Conservation (phyloP, 1,284 basidiomycete genomes). For the Tilletia setariae region DNA sequence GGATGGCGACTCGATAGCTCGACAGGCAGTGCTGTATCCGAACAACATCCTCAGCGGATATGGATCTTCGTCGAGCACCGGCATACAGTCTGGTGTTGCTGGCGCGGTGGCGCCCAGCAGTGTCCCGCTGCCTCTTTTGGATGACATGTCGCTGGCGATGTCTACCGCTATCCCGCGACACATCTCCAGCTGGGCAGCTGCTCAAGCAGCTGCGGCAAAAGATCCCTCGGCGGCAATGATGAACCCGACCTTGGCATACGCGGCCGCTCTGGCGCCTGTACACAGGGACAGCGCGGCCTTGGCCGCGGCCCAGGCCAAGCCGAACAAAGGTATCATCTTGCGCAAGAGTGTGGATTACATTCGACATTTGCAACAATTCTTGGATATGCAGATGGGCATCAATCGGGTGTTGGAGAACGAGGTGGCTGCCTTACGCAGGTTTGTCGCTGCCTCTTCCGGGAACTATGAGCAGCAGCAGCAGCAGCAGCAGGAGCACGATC, state of each 20-base stretch:
- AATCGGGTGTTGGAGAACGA: conserved; percentile 44
- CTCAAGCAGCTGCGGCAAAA: background rate
- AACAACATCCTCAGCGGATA: background rate
- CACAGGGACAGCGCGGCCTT: conserved; percentile 38
- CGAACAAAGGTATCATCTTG: conserved; percentile 53
- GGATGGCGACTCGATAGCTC: background rate
- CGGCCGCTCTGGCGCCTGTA: conserved; percentile 40
- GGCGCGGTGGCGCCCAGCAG: background rate
- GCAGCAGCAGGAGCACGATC: no score
- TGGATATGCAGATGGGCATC: conserved; percentile 43
- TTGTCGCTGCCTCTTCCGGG: no score
- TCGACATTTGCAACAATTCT: conserved; percentile 47
- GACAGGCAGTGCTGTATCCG: no score
- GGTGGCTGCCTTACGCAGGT: conserved; percentile 15
- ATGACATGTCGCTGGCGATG: background rate
- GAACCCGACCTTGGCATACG: conserved; percentile 19
- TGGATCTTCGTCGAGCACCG: background rate
- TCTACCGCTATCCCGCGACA: background rate
- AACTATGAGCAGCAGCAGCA: no score
- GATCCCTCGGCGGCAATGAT: background rate
- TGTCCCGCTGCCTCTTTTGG: background rate
- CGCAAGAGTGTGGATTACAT: conserved; percentile 53
- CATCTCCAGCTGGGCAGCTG: background rate
- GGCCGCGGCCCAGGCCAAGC: conserved; percentile 48
- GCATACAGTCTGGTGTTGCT: background rate